A percentile compares a stretch with the other conserved stretches of the same genome.
Evolutionary conservation across 495 filamentous ascomycete species (phyloP).

Genomic region (Hypoxylon lienhwacheense): DNA sequence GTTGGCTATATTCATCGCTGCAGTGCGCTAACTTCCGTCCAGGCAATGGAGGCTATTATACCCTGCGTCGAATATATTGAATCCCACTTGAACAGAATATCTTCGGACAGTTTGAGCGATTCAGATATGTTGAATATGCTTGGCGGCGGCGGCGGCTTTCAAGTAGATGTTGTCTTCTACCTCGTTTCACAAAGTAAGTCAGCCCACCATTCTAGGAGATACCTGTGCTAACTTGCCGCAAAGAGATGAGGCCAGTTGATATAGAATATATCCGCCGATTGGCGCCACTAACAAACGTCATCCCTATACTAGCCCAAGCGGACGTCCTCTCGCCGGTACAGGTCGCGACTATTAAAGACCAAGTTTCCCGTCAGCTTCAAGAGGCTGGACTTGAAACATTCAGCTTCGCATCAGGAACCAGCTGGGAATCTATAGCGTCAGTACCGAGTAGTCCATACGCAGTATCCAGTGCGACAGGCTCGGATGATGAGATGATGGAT

Average conservation of each 20-base stretch:
- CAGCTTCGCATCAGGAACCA: conserved; percentile 55
- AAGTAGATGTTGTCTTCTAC: conserved; percentile 89
- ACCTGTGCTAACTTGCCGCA: conserved; percentile 26
- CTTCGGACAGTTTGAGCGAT: conserved; percentile 62
- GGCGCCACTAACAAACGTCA: conserved; percentile 77
- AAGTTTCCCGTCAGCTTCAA: conserved; percentile 61
- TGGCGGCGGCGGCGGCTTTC: conserved; percentile 81
- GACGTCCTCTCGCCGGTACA: conserved; percentile 68
- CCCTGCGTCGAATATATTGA: conserved; percentile 70
- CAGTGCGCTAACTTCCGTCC: conserved; percentile 12
- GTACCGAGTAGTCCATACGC: conserved; percentile 63
- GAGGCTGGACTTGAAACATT: conserved; percentile 67
- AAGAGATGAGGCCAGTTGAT: conserved; percentile 73
- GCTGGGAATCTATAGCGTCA: conserved; percentile 9
- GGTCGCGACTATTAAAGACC: conserved; percentile 62
- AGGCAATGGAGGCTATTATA: conserved; percentile 67
- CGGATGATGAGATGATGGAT: conserved; percentile 89
- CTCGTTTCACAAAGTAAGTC: conserved; percentile 57
- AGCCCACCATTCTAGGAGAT: not conserved
- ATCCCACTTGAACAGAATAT: conserved; percentile 67
- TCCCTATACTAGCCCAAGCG: conserved; percentile 78
- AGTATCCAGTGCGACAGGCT: conserved; percentile 74
- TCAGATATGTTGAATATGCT: conserved; percentile 78
- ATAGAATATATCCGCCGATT: conserved; percentile 76
- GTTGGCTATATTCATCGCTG: not conserved